Conservation (phyloP, 768 basidiomycete genomes). For the Tricholoma bakamatsutake region DNA sequence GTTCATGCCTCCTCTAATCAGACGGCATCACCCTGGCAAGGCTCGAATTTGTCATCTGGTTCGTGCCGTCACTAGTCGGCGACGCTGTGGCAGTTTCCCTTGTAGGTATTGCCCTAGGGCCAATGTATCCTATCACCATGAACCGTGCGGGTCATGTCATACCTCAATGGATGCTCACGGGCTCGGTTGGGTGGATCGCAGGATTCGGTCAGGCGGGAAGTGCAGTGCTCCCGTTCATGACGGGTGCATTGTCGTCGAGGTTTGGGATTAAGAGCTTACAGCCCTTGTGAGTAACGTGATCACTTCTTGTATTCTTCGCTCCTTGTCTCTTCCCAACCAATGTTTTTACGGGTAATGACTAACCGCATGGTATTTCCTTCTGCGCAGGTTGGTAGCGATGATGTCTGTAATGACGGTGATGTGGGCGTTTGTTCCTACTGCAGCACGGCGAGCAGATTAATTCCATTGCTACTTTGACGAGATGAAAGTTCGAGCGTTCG, state of each 20-base stretch:
- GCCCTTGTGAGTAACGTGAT: conserved; percentile 52
- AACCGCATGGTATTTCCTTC: not conserved
- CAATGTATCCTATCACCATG: conserved; percentile 71
- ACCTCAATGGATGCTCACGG: conserved; percentile 63
- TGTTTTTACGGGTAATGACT: not conserved
- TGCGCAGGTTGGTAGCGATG: conserved; percentile 50
- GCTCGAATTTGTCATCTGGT: conserved; percentile 65
- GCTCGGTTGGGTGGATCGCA: conserved; percentile 63
- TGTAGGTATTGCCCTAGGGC: conserved; percentile 63
- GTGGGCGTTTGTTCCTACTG: conserved; percentile 47
- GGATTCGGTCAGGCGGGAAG: conserved; percentile 68
- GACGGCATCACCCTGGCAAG: conserved; percentile 21
- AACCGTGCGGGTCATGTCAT: conserved; percentile 63
- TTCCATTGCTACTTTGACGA: no score
- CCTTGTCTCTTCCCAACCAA: no score
- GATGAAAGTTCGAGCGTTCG: no score
- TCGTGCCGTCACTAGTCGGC: conserved; percentile 58
- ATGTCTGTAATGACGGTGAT: conserved; percentile 53
- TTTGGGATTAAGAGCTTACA: conserved; percentile 58
- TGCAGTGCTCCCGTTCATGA: conserved; percentile 67
- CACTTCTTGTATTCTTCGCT: no score
- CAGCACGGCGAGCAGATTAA: conserved; percentile 13
- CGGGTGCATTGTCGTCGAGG: conserved; percentile 58
- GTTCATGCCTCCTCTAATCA: not conserved
- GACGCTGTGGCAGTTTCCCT: conserved; percentile 59